Conservation (phyloP, 2,329 filamentous ascomycete genomes). For the Microdochium nivale region DNA sequence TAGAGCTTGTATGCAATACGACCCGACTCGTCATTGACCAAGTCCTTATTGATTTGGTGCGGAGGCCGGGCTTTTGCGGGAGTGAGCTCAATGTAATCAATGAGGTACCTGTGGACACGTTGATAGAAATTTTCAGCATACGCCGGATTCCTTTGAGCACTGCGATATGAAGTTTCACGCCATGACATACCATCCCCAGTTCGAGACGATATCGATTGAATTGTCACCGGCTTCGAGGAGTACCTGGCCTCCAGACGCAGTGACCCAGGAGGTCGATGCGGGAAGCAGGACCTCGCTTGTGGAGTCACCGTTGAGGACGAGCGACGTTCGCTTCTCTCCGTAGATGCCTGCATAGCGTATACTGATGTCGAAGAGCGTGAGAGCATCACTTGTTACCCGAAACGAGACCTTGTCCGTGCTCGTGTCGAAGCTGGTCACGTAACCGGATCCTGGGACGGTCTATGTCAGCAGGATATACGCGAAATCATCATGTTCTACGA, state of each 20-base stretch:
- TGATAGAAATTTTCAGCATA: too few relatives aligned
- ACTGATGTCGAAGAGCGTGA: constrained; percentile 32
- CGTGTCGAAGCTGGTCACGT: constrained; percentile 35
- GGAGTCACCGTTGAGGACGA: constrained; percentile 32
- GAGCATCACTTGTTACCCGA: constrained; percentile 22
- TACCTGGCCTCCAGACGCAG: constrained; percentile 32
- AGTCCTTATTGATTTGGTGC: constrained; percentile 26
- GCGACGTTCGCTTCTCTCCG: constrained; percentile 33
- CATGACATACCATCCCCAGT: constrained; percentile 35
- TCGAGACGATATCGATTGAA: constrained; percentile 34
- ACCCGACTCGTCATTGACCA: constrained; percentile 28
- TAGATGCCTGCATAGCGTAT: constrained; percentile 35
- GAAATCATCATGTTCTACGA: background rate
- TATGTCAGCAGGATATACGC: background rate
- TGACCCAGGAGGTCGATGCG: constrained; percentile 26
- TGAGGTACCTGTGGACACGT: constrained; percentile 23
- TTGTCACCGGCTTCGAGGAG: constrained; percentile 32
- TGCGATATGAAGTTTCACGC: too few relatives aligned
- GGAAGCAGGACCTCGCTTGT: constrained; percentile 31
- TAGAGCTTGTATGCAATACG: constrained; percentile 27
- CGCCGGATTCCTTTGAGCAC: too few relatives aligned
- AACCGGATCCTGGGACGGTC: constrained; percentile 28
- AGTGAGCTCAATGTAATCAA: constrained; percentile 31
- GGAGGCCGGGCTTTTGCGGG: constrained; percentile 25
- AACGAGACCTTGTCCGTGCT: constrained; percentile 33